Evolutionary conservation across 2,329 filamentous ascomycete species (phyloP).

Genomic region (Colletotrichum camelliae): DNA sequence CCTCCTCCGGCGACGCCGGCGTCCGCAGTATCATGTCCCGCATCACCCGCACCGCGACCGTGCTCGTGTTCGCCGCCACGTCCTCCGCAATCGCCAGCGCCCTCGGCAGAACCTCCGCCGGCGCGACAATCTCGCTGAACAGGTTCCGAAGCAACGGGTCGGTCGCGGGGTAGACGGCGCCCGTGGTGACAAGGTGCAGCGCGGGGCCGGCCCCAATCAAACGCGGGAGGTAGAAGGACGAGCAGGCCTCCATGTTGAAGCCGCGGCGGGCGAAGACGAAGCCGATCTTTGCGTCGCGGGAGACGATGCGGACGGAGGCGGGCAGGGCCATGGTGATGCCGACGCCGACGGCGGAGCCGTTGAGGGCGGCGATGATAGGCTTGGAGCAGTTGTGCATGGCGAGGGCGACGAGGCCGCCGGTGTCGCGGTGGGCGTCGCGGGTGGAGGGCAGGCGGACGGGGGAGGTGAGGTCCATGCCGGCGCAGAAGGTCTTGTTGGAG

Average conservation of each 20-base stretch:
- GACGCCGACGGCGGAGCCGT: constrained; percentile 64
- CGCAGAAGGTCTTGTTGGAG: constrained; percentile 59
- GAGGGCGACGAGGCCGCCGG: constrained; percentile 58
- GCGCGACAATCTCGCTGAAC: constrained; percentile 69
- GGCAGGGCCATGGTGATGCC: constrained; percentile 68
- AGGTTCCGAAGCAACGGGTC: constrained; percentile 61
- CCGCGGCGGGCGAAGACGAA: constrained; percentile 77
- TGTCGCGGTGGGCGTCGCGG: constrained; percentile 47
- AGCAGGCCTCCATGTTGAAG: constrained; percentile 74
- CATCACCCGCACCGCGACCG: constrained; percentile 69
- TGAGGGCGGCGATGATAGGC: constrained; percentile 63
- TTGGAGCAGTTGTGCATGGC: constrained; percentile 63
- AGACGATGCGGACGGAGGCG: constrained; percentile 58
- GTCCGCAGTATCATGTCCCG: constrained; percentile 73
- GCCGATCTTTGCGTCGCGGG: constrained; percentile 67
- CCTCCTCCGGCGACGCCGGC: constrained; percentile 65
- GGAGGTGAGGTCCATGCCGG: constrained; percentile 60
- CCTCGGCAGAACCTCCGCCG: constrained; percentile 65
- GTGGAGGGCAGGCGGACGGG: constrained; percentile 28
- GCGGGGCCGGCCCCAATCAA: constrained; percentile 70
- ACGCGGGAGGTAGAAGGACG: constrained; percentile 74
- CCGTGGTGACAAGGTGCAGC: constrained; percentile 71
- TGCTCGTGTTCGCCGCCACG: constrained; percentile 69
- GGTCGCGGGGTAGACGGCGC: constrained; percentile 59
- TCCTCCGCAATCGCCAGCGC: constrained; percentile 72